A percentile compares a stretch with the other conserved stretches of the same genome.
Evolutionary conservation across 805 yeast genomes (phyloP).

Genomic region (Myxozyma nipponensis): DNA sequence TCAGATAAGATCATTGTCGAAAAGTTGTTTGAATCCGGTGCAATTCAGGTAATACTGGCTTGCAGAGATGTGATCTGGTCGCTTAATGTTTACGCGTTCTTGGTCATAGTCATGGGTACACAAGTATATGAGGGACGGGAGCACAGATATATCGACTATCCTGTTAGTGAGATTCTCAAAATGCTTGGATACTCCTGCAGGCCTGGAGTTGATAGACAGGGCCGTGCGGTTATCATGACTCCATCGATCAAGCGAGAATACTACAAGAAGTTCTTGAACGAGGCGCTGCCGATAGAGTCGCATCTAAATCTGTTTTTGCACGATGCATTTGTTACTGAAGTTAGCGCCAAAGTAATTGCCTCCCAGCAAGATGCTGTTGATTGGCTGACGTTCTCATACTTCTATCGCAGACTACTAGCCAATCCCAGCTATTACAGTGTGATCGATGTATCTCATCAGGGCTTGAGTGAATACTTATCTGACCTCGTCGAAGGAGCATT

Average conservation of each 20-base stretch:
- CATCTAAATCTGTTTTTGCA: constrained; percentile 53
- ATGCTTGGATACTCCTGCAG: constrained; percentile 33
- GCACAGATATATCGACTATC: constrained; percentile 64
- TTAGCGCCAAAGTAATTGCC: constrained; percentile 59
- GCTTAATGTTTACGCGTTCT: constrained; percentile 48
- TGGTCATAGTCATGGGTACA: constrained; percentile 67
- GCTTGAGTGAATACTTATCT: constrained; percentile 76
- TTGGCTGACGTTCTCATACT: constrained; percentile 80
- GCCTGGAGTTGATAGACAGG: constrained; percentile 34
- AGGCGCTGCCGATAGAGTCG: constrained; percentile 83
- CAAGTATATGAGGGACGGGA: constrained; percentile 68
- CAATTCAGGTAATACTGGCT: constrained; percentile 55
- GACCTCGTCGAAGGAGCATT: constrained; percentile 73
- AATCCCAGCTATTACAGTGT: constrained; percentile 92
- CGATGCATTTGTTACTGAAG: constrained; percentile 70
- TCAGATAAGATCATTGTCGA: constrained; percentile 56
- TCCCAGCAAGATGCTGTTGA: constrained; percentile 83
- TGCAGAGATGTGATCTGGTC: constrained; percentile 53
- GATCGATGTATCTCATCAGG: constrained; percentile 55
- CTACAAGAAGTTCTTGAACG: constrained; percentile 65
- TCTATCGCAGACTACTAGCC: constrained; percentile 71
- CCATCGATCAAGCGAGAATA: constrained; percentile 53
- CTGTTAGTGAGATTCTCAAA: constrained; percentile 42
- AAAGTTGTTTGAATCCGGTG: constrained; percentile 48
- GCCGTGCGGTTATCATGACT: constrained; percentile 55